Evolutionary conservation across 345 rosid species (phyloP).

Genomic region (Eucalyptus tenuipes): DNA sequence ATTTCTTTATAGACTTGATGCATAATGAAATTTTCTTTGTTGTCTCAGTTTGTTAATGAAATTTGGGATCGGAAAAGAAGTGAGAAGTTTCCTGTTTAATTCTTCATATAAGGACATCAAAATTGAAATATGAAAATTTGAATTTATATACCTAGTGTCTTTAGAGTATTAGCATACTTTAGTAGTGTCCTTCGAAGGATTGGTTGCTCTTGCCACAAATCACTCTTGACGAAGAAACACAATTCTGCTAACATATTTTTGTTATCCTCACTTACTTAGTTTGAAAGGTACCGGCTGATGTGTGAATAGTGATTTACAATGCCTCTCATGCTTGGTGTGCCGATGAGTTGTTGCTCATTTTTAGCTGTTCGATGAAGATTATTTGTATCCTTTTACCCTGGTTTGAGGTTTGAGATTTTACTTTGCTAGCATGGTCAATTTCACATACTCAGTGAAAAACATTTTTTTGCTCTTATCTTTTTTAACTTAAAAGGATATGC

Average conservation of each 20-base stretch:
- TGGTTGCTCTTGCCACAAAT: not conserved
- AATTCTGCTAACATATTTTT: not conserved
- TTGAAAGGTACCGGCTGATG: not conserved
- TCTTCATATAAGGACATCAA: not conserved
- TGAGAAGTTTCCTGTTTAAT: not conserved
- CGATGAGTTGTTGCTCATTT: not conserved
- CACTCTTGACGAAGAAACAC: not conserved
- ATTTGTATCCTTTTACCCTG: not conserved
- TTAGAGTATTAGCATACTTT: not conserved
- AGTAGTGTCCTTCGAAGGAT: not conserved
- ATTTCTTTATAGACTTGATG: not conserved
- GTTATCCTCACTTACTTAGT: not conserved
- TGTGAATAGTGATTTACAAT: not conserved
- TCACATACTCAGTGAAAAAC: not conserved
- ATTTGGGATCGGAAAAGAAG: not conserved
- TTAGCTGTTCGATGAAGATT: not conserved
- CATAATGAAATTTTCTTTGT: not conserved
- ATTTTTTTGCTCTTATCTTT: not conserved
- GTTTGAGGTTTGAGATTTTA: not conserved
- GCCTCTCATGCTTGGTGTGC: not conserved
- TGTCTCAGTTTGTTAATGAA: not conserved
- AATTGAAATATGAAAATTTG: not conserved
- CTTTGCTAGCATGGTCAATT: not conserved
- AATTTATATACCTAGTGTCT: not conserved
- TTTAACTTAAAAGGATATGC: not conserved